Percentiles rank a stretch among this genome's conserved stretches.
These are phyloP conservation scores for Claviceps spartinae DNA, from an alignment of 2,329 filamentous ascomycete genomes.

Conservation along the genomic window DNA sequence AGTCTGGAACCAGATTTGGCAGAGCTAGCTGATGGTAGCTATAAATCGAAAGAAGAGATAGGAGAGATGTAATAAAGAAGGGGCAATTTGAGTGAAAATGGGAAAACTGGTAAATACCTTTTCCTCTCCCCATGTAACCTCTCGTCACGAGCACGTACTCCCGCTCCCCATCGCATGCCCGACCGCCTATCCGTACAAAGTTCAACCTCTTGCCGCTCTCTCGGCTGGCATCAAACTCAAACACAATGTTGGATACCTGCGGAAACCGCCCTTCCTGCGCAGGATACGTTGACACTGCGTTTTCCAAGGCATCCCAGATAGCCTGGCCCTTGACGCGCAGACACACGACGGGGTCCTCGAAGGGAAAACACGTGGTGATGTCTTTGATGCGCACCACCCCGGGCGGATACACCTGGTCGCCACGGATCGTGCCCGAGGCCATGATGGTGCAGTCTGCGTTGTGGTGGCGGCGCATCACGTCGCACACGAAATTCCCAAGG, in stretches of 20 bases:
- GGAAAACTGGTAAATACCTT: conserved; percentile 26
- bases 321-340: conserved; percentile 57
- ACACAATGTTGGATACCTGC: conserved; percentile 73
- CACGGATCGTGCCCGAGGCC: conserved; percentile 73
- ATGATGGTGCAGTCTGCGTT: conserved; percentile 70
- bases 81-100: neutral
- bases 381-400: conserved; percentile 67
- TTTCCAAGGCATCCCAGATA: conserved; percentile 70
- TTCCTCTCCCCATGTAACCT: conserved; percentile 80
- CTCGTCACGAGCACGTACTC: conserved; percentile 65
- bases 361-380: conserved; percentile 81
- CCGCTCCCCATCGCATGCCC: conserved; percentile 46
- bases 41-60: neutral
- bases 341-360: conserved; percentile 79
- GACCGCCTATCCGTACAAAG: conserved; percentile 45
- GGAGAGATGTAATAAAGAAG: too few relatives aligned
- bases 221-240: conserved; percentile 54
- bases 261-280: conserved; percentile 74
- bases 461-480: conserved; percentile 79
- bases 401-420: conserved; percentile 77
- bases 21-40: too few relatives aligned
- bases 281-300: conserved; percentile 66
- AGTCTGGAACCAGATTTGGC: neutral
- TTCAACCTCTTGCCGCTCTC: conserved; percentile 49
- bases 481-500: conserved; percentile 79